Conservation (phyloP, 225 moss, liverwort and hornwort species). For the Sphagnum tenellum region DNA sequence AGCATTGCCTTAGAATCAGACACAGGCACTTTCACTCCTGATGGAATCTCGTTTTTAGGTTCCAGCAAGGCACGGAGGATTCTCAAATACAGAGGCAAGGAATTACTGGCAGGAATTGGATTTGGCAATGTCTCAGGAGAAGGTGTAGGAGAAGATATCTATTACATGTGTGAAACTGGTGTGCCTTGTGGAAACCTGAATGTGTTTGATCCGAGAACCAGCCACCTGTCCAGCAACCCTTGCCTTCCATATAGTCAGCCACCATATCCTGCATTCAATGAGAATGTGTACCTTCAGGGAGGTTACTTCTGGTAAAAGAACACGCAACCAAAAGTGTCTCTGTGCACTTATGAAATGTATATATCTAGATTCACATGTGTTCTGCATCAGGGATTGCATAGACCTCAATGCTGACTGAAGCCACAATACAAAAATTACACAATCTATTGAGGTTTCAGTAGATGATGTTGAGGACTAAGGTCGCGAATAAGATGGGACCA, state of each 20-base stretch:
- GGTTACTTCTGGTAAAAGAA: too few species aligned
- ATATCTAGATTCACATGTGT: too few species aligned
- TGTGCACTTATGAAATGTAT: too few species aligned
- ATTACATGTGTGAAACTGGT: slow-evolving; percentile 38
- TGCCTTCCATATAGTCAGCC: slow-evolving; percentile 33
- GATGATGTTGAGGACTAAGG: too few species aligned
- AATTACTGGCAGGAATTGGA: slow-evolving; percentile 46
- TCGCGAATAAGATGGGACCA: too few species aligned
- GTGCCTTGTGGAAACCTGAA: slow-evolving; percentile 62
- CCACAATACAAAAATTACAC: too few species aligned
- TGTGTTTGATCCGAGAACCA: slow-evolving; percentile 47
- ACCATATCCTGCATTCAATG: slow-evolving; percentile 16
- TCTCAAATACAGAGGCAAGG: slow-evolving; percentile 37
- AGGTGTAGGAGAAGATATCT: slow-evolving; percentile 56
- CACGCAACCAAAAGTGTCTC: too few species aligned
- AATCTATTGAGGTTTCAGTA: too few species aligned
- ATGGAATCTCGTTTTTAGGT: slow-evolving; percentile 60
- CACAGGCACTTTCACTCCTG: slow-evolving; percentile 63
- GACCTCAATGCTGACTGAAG: too few species aligned
- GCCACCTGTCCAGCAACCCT: slow-evolving; percentile 55
- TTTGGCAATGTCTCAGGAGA: slow-evolving; percentile 70
- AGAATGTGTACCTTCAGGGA: too few species aligned
- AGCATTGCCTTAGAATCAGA: slow-evolving; percentile 82
- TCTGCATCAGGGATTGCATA: too few species aligned
- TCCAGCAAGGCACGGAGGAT: slow-evolving; percentile 45